A percentile compares a stretch with the other conserved stretches of the same genome.
Evolutionary conservation across 1,284 basidiomycete genomes (phyloP).

Genomic region (Ceratobasidium theobromae): DNA sequence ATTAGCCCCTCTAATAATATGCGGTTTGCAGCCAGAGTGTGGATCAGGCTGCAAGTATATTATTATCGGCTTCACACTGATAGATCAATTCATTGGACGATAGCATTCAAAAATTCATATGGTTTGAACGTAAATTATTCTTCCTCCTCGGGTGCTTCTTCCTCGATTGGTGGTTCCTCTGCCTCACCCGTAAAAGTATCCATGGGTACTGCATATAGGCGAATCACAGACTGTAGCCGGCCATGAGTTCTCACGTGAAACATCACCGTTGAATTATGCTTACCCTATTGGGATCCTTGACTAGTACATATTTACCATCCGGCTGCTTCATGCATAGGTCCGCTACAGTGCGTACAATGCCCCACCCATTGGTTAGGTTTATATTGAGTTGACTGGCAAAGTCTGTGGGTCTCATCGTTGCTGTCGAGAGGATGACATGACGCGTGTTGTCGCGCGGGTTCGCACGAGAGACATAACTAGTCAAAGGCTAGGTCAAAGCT

Average conservation of each 20-base stretch:
- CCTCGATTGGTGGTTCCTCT: conserved; percentile 55
- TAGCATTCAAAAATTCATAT: neutral
- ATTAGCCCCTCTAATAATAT: conserved; percentile 28
- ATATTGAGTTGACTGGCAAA: conserved; percentile 96
- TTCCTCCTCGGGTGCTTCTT: conserved; percentile 36
- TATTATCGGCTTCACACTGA: conserved; percentile 44
- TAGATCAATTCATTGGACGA: conserved; percentile 13
- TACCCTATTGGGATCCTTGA: conserved; percentile 97
- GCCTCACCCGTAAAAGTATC: conserved; percentile 76
- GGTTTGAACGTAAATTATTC: neutral
- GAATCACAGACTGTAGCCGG: conserved; percentile 76
- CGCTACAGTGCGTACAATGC: conserved; percentile 92
- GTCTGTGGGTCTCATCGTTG: conserved; percentile 91
- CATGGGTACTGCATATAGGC: conserved; percentile 88
- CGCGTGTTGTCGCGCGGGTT: conserved; percentile 93
- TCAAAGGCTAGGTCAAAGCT: neutral
- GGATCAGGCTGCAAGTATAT: conserved; percentile 78
- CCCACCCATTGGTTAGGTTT: conserved; percentile 96
- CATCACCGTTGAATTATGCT: conserved; percentile 39
- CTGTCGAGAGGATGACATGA: conserved; percentile 93
- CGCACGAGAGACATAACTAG: conserved; percentile 87
- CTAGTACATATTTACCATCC: conserved; percentile 92
- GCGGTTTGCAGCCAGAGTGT: conserved; percentile 60
- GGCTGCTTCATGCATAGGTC: conserved; percentile 93
- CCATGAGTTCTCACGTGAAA: neutral